A percentile compares a stretch with the other conserved stretches of the same genome.
These are phyloP conservation scores for Mycena alexandri DNA, from an alignment of 768 basidiomycete genomes.

Conservation along the genomic window DNA sequence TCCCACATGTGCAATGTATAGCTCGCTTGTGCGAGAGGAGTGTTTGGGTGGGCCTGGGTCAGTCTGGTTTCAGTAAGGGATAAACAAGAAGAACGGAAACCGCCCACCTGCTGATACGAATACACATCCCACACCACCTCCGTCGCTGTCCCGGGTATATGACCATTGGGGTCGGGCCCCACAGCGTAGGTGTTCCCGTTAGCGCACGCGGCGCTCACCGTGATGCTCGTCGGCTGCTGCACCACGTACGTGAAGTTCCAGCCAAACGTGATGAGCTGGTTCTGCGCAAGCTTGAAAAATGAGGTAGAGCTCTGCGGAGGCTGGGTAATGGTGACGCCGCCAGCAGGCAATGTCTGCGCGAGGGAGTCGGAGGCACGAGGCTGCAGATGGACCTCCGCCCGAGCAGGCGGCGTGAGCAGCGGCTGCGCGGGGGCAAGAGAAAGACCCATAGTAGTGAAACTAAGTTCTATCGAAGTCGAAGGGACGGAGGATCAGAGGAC, in stretches of 20 bases:
- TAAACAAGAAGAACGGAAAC: background rate
- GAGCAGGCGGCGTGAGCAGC: too few species aligned
- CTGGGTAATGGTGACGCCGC: constrained; percentile 78
- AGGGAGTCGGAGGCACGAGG: constrained; percentile 44
- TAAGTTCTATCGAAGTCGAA: too few species aligned
- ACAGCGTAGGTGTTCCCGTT: constrained; percentile 94
- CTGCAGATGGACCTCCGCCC: too few species aligned
- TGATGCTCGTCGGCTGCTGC: constrained; percentile 78
- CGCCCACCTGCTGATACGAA: constrained; percentile 66
- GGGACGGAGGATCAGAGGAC: too few species aligned
- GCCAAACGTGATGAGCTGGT: constrained; percentile 84
- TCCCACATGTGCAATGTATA: constrained; percentile 89
- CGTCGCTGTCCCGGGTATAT: constrained; percentile 79
- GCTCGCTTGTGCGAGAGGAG: constrained; percentile 78
- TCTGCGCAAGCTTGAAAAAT: constrained; percentile 88
- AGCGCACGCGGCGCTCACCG: constrained; percentile 83
- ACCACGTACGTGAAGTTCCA: constrained; percentile 90
- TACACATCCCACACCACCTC: constrained; percentile 85
- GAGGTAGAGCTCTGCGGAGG: constrained; percentile 86
- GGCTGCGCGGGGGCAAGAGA: too few species aligned
- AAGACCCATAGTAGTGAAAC: too few species aligned
- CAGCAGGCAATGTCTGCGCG: constrained; percentile 67
- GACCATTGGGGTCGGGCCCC: constrained; percentile 75
- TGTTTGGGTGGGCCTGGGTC: constrained; percentile 55
- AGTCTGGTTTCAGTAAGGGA: background rate